phyloP scores from a whole-genome alignment of 805 yeast genomes.

The Saccharomycopsis capsularis region DNA sequence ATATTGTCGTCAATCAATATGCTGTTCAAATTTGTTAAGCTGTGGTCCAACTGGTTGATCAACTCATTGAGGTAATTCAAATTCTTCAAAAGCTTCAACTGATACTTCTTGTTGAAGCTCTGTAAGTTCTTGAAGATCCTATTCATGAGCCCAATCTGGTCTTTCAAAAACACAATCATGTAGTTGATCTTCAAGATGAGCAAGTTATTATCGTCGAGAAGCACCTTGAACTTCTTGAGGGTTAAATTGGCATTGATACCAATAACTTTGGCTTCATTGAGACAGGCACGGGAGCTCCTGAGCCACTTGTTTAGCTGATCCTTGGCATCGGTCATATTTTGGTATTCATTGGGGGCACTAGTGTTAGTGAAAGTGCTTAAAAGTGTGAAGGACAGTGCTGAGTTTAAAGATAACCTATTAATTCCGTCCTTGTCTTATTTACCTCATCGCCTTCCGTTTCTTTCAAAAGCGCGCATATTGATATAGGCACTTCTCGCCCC shows the following conservation, averaged over 20 bases:
- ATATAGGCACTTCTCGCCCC: no score
- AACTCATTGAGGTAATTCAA: constrained; percentile 9
- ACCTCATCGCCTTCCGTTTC: no score
- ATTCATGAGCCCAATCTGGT: constrained; percentile 19
- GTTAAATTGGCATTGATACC: constrained; percentile 13
- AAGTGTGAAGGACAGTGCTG: no score
- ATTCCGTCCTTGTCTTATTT: no score
- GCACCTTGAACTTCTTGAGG: constrained; percentile 13
- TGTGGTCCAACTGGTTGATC: constrained; percentile 12
- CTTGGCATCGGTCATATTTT: not conserved
- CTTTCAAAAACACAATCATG: constrained; percentile 18
- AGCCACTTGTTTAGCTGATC: constrained; percentile 14
- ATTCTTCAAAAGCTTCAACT: constrained; percentile 11
- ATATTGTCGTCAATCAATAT: constrained; percentile 8
- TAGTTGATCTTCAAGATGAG: constrained; percentile 19
- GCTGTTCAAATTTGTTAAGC: constrained; percentile 16
- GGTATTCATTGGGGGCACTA: no score
- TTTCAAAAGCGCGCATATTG: no score
- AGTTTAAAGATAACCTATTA: no score
- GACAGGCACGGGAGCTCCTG: not conserved
- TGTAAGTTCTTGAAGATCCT: constrained; percentile 10
- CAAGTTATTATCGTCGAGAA: constrained; percentile 18
- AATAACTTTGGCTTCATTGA: constrained; percentile 19
- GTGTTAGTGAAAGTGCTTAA: no score
- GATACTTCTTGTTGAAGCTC: constrained; percentile 15